Conservation (phyloP, 768 basidiomycete species). For the Leccinum disarticulatum region DNA sequence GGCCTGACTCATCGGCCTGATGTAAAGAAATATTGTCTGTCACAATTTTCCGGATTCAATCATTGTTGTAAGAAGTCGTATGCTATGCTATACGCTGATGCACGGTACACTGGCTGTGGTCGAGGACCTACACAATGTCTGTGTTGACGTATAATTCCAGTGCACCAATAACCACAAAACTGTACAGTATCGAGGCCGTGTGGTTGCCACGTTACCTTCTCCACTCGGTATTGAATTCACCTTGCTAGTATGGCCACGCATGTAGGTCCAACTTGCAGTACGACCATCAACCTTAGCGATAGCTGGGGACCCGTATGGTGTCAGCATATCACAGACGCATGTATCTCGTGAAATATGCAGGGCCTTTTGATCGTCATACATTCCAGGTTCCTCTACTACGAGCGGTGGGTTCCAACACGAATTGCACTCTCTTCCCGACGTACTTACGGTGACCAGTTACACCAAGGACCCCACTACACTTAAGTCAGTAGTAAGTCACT, state of each 20-base stretch:
- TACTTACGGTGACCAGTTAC: conserved; percentile 12
- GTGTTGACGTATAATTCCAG: conserved; percentile 8
- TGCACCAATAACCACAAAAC: conserved; percentile 15
- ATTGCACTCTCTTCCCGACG: background rate
- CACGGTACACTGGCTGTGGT: background rate
- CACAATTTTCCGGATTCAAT: too few species aligned
- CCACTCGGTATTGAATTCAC: background rate
- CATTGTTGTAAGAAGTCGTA: background rate
- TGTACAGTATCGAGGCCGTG: background rate
- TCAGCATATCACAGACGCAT: conserved; percentile 28
- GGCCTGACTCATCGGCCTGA: background rate
- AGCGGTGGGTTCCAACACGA: conserved; percentile 15
- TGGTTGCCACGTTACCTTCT: background rate
- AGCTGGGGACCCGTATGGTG: conserved; percentile 29
- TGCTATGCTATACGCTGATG: background rate
- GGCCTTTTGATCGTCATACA: background rate
- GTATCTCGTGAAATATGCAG: background rate
- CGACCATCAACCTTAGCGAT: conserved; percentile 7
- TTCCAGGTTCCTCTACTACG: conserved; percentile 27
- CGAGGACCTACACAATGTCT: background rate
- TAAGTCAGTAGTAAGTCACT: conserved; percentile 15
- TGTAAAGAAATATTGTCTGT: background rate
- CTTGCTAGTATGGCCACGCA: conserved; percentile 13
- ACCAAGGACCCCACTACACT: conserved; percentile 13
- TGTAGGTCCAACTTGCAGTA: background rate